A percentile compares a stretch with the other conserved stretches of the same genome.
phyloP scores from a whole-genome alignment of 2,329 filamentous ascomycete genomes.

The Xylaria sp. region DNA sequence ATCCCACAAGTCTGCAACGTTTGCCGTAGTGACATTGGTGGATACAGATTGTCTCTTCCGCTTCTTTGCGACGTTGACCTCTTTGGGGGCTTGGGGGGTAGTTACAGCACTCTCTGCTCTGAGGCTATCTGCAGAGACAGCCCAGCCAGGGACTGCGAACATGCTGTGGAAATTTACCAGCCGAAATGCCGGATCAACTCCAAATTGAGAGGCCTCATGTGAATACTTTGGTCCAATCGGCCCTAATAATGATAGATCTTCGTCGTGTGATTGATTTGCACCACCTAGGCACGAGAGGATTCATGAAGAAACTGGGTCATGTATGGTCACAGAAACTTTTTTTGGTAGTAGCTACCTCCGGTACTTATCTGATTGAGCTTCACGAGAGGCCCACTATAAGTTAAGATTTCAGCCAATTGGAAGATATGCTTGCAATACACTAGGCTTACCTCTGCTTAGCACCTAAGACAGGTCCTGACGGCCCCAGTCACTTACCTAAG shows the following conservation, averaged over 20 bases:
- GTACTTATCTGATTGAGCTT: not conserved
- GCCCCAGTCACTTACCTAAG: not conserved
- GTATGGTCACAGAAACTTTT: constrained; percentile 3
- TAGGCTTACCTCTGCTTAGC: not conserved
- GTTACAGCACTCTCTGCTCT: constrained; percentile 70
- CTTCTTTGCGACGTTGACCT: constrained; percentile 58
- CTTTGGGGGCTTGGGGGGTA: constrained; percentile 46
- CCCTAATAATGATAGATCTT: not conserved
- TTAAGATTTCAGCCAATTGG: not conserved
- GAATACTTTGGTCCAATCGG: constrained; percentile 8
- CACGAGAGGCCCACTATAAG: constrained; percentile 5
- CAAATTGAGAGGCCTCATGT: not conserved
- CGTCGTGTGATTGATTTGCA: not conserved
- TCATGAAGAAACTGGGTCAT: not conserved
- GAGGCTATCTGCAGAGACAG: constrained; percentile 76
- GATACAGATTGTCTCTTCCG: constrained; percentile 60
- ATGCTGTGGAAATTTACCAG: constrained; percentile 17
- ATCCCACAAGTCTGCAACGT: constrained; percentile 83
- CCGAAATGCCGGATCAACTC: not conserved
- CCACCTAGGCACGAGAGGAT: not conserved
- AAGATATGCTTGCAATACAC: not conserved
- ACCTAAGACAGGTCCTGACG: not conserved
- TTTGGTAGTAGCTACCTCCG: not conserved
- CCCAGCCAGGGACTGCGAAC: constrained; percentile 87
- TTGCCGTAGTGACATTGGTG: constrained; percentile 70